A percentile compares a stretch with the other conserved stretches of the same genome.
phyloP scores from a whole-genome alignment of 495 filamentous ascomycete species.

The Hypoxylon fuscum region DNA sequence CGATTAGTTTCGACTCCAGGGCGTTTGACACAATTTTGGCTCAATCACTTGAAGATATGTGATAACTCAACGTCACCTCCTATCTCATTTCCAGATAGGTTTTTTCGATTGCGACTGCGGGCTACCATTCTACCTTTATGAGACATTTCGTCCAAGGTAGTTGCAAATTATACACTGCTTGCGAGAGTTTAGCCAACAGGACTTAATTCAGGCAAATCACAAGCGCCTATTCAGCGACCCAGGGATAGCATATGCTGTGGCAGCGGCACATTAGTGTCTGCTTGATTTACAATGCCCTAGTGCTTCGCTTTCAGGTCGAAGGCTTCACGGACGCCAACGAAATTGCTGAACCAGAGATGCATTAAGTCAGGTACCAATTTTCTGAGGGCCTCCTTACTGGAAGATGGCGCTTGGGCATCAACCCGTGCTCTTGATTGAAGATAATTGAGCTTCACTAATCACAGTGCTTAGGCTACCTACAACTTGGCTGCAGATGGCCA shows the following conservation, averaged over 20 bases:
- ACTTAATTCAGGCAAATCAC: background rate
- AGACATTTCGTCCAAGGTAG: no score
- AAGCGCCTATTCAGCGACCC: background rate
- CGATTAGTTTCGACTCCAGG: background rate
- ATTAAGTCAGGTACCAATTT: slow-evolving; percentile 19
- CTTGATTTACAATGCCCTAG: background rate
- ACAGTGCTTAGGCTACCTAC: background rate
- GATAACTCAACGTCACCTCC: background rate
- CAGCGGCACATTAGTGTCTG: slow-evolving; percentile 1
- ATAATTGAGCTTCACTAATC: slow-evolving; percentile 7
- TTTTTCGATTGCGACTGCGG: no score
- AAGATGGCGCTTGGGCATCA: slow-evolving; percentile 26
- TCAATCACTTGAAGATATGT: background rate
- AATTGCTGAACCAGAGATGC: slow-evolving; percentile 1
- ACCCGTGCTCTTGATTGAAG: slow-evolving; percentile 12
- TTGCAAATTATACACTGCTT: background rate
- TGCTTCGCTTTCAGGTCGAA: slow-evolving; percentile 1
- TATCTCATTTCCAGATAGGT: slow-evolving; percentile 1
- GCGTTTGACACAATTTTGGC: slow-evolving; percentile 2
- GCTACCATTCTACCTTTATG: no score
- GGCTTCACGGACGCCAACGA: slow-evolving; percentile 10
- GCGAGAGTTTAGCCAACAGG: background rate
- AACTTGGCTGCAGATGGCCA: background rate
- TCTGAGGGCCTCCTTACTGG: background rate
- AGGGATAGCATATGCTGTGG: background rate